Percentiles rank a stretch among this genome's conserved stretches.
phyloP scores from a whole-genome alignment of 129 eudicot species.

The Logfia minima region DNA sequence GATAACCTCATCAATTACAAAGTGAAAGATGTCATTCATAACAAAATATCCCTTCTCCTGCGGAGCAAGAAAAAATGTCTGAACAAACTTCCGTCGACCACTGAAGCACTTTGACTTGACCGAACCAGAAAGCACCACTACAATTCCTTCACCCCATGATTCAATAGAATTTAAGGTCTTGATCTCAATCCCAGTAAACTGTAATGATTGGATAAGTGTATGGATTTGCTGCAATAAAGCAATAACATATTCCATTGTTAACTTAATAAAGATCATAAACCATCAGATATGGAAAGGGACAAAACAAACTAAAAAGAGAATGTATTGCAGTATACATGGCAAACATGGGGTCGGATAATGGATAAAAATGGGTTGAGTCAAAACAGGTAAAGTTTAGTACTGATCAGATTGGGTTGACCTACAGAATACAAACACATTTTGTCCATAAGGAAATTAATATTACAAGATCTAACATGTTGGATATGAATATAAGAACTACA shows the following conservation, averaged over 20 bases:
- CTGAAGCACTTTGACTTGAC: constrained; percentile 54
- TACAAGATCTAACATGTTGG: background rate
- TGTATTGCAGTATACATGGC: background rate
- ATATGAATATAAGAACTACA: no score
- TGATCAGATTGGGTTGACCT: background rate
- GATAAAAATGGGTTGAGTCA: background rate
- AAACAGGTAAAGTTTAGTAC: background rate
- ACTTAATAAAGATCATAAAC: background rate
- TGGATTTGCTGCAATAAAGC: constrained; percentile 70
- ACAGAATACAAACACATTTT: background rate
- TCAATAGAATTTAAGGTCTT: constrained; percentile 82
- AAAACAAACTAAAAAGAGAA: background rate
- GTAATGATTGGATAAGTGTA: constrained; percentile 54
- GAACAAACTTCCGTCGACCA: constrained; percentile 72
- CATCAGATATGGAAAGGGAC: background rate
- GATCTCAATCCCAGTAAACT: constrained; percentile 66
- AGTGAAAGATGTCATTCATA: constrained; percentile 78
- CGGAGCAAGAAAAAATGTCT: constrained; percentile 91
- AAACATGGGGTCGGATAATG: background rate
- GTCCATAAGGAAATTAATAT: background rate
- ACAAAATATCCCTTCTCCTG: constrained; percentile 88
- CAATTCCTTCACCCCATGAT: constrained; percentile 71
- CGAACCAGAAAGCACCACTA: constrained; percentile 80
- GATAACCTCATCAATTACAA: constrained; percentile 48
- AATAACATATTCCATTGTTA: background rate